Percentiles rank a stretch among this genome's conserved stretches.
phyloP scores from a whole-genome alignment of 1,284 basidiomycete genomes.

The Pascua guehoae region DNA sequence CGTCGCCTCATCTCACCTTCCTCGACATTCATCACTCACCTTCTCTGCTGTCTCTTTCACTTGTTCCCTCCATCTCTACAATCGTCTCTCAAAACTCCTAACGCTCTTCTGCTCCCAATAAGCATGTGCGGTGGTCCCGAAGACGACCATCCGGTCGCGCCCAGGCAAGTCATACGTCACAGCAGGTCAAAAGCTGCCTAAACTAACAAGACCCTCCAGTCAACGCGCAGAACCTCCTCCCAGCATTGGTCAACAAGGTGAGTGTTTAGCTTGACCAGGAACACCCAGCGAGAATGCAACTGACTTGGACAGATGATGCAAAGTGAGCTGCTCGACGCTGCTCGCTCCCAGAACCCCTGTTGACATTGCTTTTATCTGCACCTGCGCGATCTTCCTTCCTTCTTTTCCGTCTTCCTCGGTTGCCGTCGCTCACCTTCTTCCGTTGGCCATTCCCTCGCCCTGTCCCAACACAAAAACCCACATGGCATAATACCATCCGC shows the following conservation, averaged over 20 bases:
- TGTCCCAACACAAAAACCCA: neutral
- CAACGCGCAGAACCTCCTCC: constrained; percentile 23
- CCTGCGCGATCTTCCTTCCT: neutral
- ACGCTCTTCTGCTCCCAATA: no score
- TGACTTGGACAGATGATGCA: constrained; percentile 3
- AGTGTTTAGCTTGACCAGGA: neutral
- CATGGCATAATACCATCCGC: neutral
- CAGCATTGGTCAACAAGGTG: constrained; percentile 24
- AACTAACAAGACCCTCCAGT: no score
- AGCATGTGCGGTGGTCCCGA: no score
- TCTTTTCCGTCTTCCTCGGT: neutral
- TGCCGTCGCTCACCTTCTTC: neutral
- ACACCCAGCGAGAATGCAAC: neutral
- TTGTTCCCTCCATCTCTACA: no score
- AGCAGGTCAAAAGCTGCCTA: no score
- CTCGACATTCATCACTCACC: no score
- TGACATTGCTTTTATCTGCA: neutral
- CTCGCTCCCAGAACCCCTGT: neutral
- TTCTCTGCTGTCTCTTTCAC: no score
- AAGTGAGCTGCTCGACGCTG: constrained; percentile 1
- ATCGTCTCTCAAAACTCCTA: no score
- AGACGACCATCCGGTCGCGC: no score
- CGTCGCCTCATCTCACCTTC: no score
- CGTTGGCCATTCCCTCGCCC: neutral
- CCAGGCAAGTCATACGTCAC: no score